These are phyloP conservation scores for Parascedosporium putredinis DNA, from an alignment of 2,329 filamentous ascomycete genomes.

Conservation along the genomic window DNA sequence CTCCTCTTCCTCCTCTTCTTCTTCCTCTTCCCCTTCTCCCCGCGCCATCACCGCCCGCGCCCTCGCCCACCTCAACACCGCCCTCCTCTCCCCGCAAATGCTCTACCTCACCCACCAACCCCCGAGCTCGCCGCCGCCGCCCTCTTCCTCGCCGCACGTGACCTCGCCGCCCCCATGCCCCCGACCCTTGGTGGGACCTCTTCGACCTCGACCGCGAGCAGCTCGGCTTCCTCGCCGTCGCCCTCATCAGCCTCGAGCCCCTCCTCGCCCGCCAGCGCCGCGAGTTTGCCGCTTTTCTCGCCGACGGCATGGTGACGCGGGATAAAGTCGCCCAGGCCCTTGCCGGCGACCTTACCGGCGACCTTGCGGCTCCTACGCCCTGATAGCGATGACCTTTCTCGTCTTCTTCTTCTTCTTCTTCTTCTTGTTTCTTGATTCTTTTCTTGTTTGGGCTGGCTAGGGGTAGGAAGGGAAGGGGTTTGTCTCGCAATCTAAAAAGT, in stretches of 20 bases:
- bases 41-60: conserved; percentile 31
- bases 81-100: conserved; percentile 76
- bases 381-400: too few species aligned
- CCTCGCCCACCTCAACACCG: conserved; percentile 74
- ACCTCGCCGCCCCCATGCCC: conserved; percentile 67
- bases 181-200: conserved; percentile 91
- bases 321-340: conserved; percentile 40
- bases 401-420: too few species aligned
- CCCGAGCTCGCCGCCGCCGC: conserved; percentile 73
- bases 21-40: too few species aligned
- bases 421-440: too few species aligned
- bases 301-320: conserved; percentile 44
- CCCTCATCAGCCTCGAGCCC: conserved; percentile 65
- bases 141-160: conserved; percentile 79
- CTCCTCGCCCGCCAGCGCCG: conserved; percentile 52
- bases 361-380: too few species aligned
- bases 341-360: neutral
- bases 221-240: conserved; percentile 84
- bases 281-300: conserved; percentile 39
- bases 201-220: conserved; percentile 95
- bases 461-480: too few species aligned
- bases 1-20: too few species aligned
- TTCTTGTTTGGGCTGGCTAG: too few species aligned
- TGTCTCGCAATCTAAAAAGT: too few species aligned
- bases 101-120: conserved; percentile 91